Evolutionary conservation across 2,329 filamentous ascomycete species (phyloP).

Genomic region (Venturia nashicola): DNA sequence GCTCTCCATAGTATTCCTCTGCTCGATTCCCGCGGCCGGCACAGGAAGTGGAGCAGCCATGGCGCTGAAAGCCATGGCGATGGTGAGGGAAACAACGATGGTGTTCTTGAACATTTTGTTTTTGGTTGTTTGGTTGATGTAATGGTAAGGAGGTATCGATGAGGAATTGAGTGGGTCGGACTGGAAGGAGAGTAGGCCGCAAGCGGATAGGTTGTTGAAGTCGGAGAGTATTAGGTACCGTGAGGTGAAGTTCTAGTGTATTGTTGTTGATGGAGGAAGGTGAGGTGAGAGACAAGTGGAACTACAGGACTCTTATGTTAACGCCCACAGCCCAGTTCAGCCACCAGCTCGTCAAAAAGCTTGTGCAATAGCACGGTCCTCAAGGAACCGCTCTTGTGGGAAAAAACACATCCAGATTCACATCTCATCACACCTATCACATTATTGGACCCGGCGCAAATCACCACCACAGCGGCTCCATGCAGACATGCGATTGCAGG

Average conservation of each 20-base stretch:
- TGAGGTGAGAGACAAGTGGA: neutral
- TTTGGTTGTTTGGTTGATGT: neutral
- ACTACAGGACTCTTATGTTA: neutral
- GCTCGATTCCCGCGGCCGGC: neutral
- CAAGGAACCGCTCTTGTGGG: neutral
- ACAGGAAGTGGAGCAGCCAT: neutral
- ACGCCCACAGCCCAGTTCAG: neutral
- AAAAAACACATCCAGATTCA: neutral
- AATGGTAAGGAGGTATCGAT: neutral
- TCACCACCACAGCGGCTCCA: neutral
- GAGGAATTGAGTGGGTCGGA: neutral
- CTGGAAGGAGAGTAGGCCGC: too few species aligned
- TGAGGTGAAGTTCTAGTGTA: slow-evolving; percentile 4
- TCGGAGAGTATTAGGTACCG: slow-evolving; percentile 4
- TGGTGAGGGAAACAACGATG: neutral
- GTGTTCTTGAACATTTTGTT: slow-evolving; percentile 1
- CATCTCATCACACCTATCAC: slow-evolving; percentile 1
- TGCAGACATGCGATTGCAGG: neutral
- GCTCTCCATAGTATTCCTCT: too few species aligned
- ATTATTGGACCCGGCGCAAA: neutral
- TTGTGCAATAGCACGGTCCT: neutral
- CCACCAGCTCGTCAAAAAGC: neutral
- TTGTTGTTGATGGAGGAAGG: neutral
- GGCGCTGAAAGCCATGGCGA: slow-evolving; percentile 1
- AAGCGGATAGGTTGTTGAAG: too few species aligned